A percentile compares a stretch with the other conserved stretches of the same genome.
These are phyloP conservation scores for Apiospora phragmitis DNA, from an alignment of 2,329 filamentous ascomycete genomes.

Conservation along the genomic window DNA sequence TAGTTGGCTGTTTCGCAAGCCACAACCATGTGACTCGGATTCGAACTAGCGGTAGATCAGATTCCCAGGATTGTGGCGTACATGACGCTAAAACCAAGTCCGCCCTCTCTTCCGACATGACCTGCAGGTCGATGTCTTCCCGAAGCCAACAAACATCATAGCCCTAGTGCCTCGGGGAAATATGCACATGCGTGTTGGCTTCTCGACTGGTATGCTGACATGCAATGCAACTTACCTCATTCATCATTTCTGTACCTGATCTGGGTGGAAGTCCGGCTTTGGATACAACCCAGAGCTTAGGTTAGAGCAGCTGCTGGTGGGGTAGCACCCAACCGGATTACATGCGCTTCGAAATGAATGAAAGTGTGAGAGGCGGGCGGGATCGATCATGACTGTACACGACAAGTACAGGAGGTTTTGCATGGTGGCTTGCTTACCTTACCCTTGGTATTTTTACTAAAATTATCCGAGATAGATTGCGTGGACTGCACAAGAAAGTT, in stretches of 20 bases:
- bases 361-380: neutral
- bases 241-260: neutral
- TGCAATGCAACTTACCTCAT: neutral
- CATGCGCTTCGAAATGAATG: neutral
- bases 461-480: neutral
- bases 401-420: neutral
- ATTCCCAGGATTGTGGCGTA: neutral
- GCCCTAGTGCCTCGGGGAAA: neutral
- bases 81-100: neutral
- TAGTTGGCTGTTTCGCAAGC: neutral
- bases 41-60: too few species aligned
- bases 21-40: neutral
- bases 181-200: slow-evolving; percentile 3
- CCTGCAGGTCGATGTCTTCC: neutral
- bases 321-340: neutral
- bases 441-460: neutral
- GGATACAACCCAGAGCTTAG: neutral
- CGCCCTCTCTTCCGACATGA: neutral
- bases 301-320: neutral
- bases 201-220: neutral
- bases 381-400: neutral
- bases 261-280: neutral
- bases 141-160: neutral
- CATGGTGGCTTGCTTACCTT: neutral
- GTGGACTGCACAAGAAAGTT: neutral